phyloP scores from a whole-genome alignment of 2,329 filamentous ascomycete genomes.

The Claviceps sp. region DNA sequence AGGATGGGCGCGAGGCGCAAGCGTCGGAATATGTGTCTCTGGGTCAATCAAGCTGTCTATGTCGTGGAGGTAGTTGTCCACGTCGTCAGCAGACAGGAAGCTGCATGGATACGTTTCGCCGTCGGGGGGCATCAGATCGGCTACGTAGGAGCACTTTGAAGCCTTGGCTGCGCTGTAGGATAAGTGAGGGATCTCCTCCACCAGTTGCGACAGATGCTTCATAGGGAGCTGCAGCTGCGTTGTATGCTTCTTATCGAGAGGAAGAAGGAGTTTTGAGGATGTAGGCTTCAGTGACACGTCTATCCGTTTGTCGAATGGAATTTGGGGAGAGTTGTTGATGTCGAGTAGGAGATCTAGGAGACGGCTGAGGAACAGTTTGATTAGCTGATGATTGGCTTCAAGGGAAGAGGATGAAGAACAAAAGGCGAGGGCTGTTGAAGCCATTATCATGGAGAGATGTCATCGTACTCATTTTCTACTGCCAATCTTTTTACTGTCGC shows the following conservation, averaged over 20 bases:
- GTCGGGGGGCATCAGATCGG: conserved; percentile 35
- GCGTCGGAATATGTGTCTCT: conserved; percentile 30
- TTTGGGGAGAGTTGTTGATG: conserved; percentile 71
- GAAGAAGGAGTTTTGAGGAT: conserved; percentile 20
- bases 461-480: conserved; percentile 77
- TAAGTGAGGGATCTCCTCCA: conserved; percentile 38
- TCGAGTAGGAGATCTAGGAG: conserved; percentile 80
- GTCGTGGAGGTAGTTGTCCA: conserved; percentile 60
- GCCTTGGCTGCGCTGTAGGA: conserved; percentile 43
- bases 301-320: conserved; percentile 61
- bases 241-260: conserved; percentile 20
- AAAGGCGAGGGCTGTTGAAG: neutral
- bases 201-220: conserved; percentile 36
- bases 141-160: conserved; percentile 44
- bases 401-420: too few relatives aligned
- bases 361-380: conserved; percentile 43
- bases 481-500: conserved; percentile 72
- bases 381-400: neutral
- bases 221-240: conserved; percentile 28
- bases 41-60: conserved; percentile 40
- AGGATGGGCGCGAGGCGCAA: conserved; percentile 35
- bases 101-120: conserved; percentile 44
- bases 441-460: neutral
- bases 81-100: conserved; percentile 55
- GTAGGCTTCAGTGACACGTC: conserved; percentile 45